Base-by-base conservation (phyloP, 306 rosid species). In the Dryas drummondii region DNA sequence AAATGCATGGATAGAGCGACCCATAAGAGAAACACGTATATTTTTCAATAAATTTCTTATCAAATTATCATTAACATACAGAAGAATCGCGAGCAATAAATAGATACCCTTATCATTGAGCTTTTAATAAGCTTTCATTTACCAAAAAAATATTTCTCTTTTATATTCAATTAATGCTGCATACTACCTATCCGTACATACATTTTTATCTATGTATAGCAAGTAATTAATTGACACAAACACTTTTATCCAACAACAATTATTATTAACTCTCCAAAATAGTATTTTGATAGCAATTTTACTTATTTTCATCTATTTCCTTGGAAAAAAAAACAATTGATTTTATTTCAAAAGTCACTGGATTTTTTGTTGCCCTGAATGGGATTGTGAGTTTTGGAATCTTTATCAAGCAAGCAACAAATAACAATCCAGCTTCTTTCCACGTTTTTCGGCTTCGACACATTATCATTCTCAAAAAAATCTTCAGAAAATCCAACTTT, bases 301-400 rank as follows among this genome's bases (percentile, higher is more conserved):
- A 3, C 66, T 42, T 52, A 45, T 68, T 32, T 57, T 32, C 37
- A 32, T 32, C 1, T 32, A 32, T 32, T 32, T 32, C 2, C 37
- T 32, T 32, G 37, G 37, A 32, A 32, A 32, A 32, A 32, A 32
- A 32, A 32, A 32, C 37, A 32, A 32, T 32, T 32, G 2, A 32
- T 32, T 32, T 26, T 45, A n/a, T 72, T 49, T 17, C 51, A n/a
- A 74, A 74, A 74, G 63, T 49, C 9, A 47, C 27, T 63, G 16
- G 8, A 49, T 22, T 41, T 40, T 37, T 63, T 17, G 22, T 47
- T 22, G 12, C 4, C 17, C 71, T 22, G 7, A 12, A 12, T 16
- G 57, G 57, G 57, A 12, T 5, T 2, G 54, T 62, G 77, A 76
- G 59, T 17, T 78, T 78, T 50, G 78, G 81, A 70, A 79, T 70